Percentiles rank a stretch among this genome's conserved stretches.
Conservation (phyloP, 805 yeast species). For the Isabelozyma gotoi region DNA sequence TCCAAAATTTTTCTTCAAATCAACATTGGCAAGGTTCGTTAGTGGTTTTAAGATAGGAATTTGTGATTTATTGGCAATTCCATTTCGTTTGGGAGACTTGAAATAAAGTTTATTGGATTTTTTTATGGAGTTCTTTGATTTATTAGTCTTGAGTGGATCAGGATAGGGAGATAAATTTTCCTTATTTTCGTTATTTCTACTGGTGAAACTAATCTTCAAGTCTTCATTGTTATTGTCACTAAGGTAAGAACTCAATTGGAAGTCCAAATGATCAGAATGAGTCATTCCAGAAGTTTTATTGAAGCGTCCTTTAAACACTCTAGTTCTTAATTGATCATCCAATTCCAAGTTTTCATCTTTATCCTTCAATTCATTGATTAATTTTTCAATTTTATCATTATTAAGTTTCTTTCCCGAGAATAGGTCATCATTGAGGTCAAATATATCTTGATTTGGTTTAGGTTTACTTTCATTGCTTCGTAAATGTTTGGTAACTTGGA, state of each 20-base stretch:
- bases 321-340: conserved; percentile 34
- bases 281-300: conserved; percentile 12
- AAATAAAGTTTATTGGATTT: conserved; percentile 20
- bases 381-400: conserved; percentile 37
- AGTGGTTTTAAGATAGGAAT: conserved; percentile 31
- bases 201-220: background rate
- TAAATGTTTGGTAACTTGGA: conserved; percentile 27
- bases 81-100: conserved; percentile 14
- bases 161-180: conserved; percentile 29
- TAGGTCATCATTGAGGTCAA: conserved; percentile 12
- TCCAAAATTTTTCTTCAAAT: conserved; percentile 7
- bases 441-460: background rate
- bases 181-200: conserved; percentile 18
- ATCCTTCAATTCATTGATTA: conserved; percentile 32
- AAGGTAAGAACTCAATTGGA: conserved; percentile 25
- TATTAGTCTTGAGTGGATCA: conserved; percentile 22
- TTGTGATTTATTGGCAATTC: conserved; percentile 8
- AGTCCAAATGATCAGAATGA: conserved; percentile 28
- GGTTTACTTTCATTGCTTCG: conserved; percentile 10
- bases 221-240: background rate
- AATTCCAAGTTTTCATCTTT: conserved; percentile 25
- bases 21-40: conserved; percentile 16
- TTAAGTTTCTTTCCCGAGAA: conserved; percentile 20
- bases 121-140: conserved; percentile 12
- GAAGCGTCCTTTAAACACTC: conserved; percentile 36